A percentile compares a stretch with the other conserved stretches of the same genome.
Evolutionary conservation across 352 stramenopile species (phyloP).

Genomic region (Globisporangium cederbergense): DNA sequence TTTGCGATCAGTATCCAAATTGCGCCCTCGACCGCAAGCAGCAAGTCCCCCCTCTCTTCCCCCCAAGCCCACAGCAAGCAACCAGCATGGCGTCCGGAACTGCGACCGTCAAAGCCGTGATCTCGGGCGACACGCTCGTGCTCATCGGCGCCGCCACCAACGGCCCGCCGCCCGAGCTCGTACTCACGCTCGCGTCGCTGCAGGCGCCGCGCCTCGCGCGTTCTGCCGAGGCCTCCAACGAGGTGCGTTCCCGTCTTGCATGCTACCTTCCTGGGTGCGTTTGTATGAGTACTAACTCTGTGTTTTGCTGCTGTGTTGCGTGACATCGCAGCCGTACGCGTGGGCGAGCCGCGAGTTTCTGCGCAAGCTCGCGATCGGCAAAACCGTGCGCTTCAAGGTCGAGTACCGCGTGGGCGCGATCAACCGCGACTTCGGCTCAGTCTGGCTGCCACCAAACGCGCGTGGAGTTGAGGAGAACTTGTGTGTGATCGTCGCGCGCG

Average conservation of each 20-base stretch:
- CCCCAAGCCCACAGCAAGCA: not conserved
- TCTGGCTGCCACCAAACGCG: constrained; percentile 66
- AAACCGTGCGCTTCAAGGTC: constrained; percentile 95
- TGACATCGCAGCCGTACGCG: constrained; percentile 82
- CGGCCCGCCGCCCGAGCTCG: constrained; percentile 91
- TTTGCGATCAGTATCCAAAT: constrained; percentile 10
- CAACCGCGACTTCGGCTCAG: constrained; percentile 81
- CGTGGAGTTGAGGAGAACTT: constrained; percentile 79
- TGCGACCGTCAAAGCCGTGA: constrained; percentile 96
- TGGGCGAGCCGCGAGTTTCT: constrained; percentile 97
- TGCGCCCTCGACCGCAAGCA: constrained; percentile 4
- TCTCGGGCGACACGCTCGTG: constrained; percentile 97
- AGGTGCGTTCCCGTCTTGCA: constrained; percentile 21
- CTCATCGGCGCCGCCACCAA: constrained; percentile 89
- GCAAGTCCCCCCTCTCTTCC: not conserved
- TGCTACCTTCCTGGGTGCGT: not conserved
- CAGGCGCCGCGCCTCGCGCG: constrained; percentile 90
- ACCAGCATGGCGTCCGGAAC: constrained; percentile 71
- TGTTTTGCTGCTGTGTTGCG: constrained; percentile 26
- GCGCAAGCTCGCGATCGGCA: constrained; percentile 93
- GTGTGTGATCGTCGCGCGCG: constrained; percentile 77
- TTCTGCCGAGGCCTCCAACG: constrained; percentile 60
- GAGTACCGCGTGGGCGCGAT: constrained; percentile 84
- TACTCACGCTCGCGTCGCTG: constrained; percentile 95
- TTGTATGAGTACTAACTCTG: not conserved